Conservation (phyloP, 1,284 basidiomycete genomes). For the Sporisorium iseilematis-ciliati region DNA sequence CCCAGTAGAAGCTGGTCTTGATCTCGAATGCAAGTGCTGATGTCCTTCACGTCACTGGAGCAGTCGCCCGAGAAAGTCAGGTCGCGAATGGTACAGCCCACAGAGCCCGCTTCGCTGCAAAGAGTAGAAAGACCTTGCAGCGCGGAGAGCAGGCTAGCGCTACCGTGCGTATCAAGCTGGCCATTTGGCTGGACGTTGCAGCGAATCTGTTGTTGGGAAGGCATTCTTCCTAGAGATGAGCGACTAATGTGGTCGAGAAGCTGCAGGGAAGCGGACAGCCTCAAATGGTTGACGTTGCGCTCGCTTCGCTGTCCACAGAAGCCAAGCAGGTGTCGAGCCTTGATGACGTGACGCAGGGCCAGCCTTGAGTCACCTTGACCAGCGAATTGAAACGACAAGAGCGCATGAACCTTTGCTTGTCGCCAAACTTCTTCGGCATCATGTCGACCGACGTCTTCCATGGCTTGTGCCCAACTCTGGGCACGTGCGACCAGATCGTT, state of each 20-base stretch:
- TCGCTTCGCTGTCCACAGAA: neutral
- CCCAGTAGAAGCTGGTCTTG: neutral
- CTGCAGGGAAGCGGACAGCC: neutral
- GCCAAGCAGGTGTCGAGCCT: neutral
- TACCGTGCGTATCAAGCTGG: neutral
- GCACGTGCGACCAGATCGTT: neutral
- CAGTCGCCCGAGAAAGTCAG: neutral
- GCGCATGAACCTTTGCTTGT: neutral
- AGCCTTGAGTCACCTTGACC: constrained; percentile 11
- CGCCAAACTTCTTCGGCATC: neutral
- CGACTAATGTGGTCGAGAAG: constrained; percentile 2
- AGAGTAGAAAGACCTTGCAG: constrained; percentile 1
- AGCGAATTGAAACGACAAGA: constrained; percentile 7
- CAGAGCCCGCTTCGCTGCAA: neutral
- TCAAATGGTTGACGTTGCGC: neutral
- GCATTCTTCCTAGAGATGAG: neutral
- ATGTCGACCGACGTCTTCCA: neutral
- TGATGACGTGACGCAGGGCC: constrained; percentile 2
- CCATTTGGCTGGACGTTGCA: neutral
- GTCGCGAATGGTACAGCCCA: constrained; percentile 6
- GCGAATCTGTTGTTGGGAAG: neutral
- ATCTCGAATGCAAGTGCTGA: neutral
- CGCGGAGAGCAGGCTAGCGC: neutral
- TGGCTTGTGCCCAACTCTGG: neutral
- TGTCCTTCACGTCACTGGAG: neutral